phyloP scores from a whole-genome alignment of 1,284 basidiomycete species.

The Mycosarcoma mackinlayi region DNA sequence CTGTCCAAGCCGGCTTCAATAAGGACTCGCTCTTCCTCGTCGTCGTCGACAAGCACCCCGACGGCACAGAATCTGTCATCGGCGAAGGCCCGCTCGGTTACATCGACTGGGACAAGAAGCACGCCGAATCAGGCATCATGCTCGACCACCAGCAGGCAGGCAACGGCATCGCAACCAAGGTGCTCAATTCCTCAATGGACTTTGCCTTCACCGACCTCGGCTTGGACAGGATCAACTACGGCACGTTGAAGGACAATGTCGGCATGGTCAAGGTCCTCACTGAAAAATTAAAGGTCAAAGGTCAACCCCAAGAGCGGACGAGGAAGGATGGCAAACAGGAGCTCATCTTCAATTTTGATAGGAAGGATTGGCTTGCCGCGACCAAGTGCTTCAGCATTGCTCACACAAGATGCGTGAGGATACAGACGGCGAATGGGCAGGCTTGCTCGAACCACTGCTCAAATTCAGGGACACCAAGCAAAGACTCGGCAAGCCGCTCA shows the following conservation, averaged over 20 bases:
- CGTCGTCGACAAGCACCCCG: conserved; percentile 14
- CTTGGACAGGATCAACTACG: conserved; percentile 23
- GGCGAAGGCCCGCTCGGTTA: conserved; percentile 33
- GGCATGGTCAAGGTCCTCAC: conserved; percentile 28
- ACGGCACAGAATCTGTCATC: conserved; percentile 7
- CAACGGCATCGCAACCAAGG: conserved; percentile 20
- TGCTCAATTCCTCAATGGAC: conserved; percentile 28
- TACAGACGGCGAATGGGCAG: too few species aligned
- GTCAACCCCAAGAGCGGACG: background rate
- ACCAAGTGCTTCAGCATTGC: background rate
- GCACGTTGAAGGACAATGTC: conserved; percentile 25
- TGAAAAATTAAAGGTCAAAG: conserved; percentile 30
- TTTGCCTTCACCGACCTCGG: conserved; percentile 29
- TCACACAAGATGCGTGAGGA: background rate
- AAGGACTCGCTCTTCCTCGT: conserved; percentile 39
- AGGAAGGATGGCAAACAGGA: conserved; percentile 30
- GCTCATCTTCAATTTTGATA: conserved; percentile 19
- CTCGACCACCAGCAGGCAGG: conserved; percentile 15
- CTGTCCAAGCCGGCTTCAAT: conserved; percentile 29
- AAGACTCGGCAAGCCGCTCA: too few species aligned
- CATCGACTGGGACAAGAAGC: conserved; percentile 22
- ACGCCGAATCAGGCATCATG: conserved; percentile 32
- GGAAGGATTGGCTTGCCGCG: conserved; percentile 24
- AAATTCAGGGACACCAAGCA: too few species aligned
- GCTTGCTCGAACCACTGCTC: too few species aligned